Evolutionary conservation across 345 rosid species (phyloP).

Genomic region (Hypericum perforatum): DNA sequence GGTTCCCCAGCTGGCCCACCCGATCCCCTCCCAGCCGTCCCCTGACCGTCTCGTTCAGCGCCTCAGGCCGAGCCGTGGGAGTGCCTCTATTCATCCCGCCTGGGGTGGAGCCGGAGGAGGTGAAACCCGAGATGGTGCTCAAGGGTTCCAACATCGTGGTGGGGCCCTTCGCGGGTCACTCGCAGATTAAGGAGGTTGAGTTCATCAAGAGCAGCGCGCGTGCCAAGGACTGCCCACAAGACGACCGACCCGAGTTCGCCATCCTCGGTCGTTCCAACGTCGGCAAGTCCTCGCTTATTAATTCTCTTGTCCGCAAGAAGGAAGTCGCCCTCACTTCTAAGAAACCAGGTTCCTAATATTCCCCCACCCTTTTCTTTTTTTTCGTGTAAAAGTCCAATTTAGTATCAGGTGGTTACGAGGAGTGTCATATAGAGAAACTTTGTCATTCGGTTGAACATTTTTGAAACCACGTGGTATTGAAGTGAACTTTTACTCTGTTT

Average conservation of each 20-base stretch:
- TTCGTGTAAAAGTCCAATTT: no score
- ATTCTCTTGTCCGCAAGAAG: slow-evolving; percentile 68
- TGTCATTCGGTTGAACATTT: no score
- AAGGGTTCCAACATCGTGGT: slow-evolving; percentile 82
- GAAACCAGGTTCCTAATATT: slow-evolving; percentile 51
- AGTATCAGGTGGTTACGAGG: no score
- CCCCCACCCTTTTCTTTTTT: background rate
- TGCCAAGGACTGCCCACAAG: slow-evolving; percentile 84
- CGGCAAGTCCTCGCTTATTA: slow-evolving; percentile 90
- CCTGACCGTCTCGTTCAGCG: no score
- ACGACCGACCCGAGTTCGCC: slow-evolving; percentile 76
- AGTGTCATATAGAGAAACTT: no score
- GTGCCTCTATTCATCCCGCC: slow-evolving; percentile 52
- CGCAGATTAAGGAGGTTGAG: slow-evolving; percentile 79
- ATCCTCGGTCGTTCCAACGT: slow-evolving; percentile 89
- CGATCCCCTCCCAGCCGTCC: no score
- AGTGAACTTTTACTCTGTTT: background rate
- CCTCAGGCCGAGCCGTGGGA: slow-evolving; percentile 1
- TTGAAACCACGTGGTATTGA: no score
- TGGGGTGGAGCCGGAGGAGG: slow-evolving; percentile 60
- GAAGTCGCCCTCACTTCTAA: slow-evolving; percentile 97
- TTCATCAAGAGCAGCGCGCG: slow-evolving; percentile 81
- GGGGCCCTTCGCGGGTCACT: slow-evolving; percentile 85
- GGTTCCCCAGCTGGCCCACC: no score
- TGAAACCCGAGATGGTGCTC: slow-evolving; percentile 58